Conservation (phyloP, 352 stramenopile genomes). For the Globisporangium barbulae region DNA sequence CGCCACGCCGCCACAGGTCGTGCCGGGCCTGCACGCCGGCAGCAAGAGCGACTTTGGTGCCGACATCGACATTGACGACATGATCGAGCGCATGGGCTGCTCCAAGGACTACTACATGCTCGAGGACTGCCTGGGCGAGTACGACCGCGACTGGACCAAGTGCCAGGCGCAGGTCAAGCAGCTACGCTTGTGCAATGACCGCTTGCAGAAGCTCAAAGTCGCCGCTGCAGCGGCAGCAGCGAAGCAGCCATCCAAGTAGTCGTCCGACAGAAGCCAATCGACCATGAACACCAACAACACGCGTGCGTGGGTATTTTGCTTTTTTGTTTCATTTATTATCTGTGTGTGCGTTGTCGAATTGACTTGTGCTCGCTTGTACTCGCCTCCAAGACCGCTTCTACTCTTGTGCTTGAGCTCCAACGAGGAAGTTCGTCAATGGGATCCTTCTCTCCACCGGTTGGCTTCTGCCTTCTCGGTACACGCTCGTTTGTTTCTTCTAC, state of each 20-base stretch:
- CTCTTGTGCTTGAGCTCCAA: not conserved
- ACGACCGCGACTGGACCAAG: slow-evolving; percentile 84
- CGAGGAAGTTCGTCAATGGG: not conserved
- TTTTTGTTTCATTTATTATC: slow-evolving; percentile 3
- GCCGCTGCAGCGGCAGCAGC: slow-evolving; percentile 11
- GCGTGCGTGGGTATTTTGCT: not conserved
- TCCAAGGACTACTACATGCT: slow-evolving; percentile 84
- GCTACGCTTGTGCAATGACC: slow-evolving; percentile 78
- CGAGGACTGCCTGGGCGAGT: slow-evolving; percentile 80
- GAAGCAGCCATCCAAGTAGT: not conserved
- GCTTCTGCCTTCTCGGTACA: slow-evolving; percentile 5
- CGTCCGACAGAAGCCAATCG: not conserved
- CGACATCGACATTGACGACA: slow-evolving; percentile 78
- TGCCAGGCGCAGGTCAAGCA: slow-evolving; percentile 78
- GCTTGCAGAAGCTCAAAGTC: slow-evolving; percentile 43
- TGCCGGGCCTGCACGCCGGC: slow-evolving; percentile 63
- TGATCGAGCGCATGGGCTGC: slow-evolving; percentile 85
- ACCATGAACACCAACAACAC: not conserved
- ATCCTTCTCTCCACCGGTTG: not conserved
- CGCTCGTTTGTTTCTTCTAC: not conserved
- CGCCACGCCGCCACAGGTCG: slow-evolving; percentile 24
- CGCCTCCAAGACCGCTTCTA: not conserved
- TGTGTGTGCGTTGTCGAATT: not conserved
- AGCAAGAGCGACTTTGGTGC: slow-evolving; percentile 81
- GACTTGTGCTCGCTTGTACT: not conserved